Evolutionary conservation across 352 stramenopile genomes (phyloP), one percentile per base, ranked within the genome.

Genomic region (Paralagenidium karlingii): DNA sequence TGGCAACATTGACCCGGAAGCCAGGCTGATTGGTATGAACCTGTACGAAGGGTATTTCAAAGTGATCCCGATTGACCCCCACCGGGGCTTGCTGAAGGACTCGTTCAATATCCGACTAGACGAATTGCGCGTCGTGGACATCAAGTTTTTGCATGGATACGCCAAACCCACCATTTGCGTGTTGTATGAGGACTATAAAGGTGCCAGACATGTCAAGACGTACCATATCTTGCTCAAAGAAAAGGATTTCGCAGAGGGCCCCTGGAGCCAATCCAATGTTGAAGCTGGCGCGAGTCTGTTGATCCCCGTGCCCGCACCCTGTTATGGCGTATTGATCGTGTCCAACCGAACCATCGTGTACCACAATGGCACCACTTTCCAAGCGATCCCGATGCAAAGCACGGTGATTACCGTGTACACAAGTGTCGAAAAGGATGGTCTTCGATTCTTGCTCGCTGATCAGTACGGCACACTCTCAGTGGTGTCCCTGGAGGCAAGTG

Each of bases 81-180:
- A 55, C 45, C 82, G 78, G 43, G 78, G 80, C 10, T 65, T 79
- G 22, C 60, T 94, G 10, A 73, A 73, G 30, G 79, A 94, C 27
- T 75, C 77, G 27, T 95, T 96, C 58, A 95, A 96, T 55, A 91
- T 96, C 32, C 85, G 82, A 3, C 59, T 96, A 44, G 86, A 96
- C 51, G 87, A 96, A 58, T 57, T 95, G 24, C 67, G 87, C 30
- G 82, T 96, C 34, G 84, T 96, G 41, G 87, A 96, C 49, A 92
- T 96, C 57, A 90, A 95, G 51, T 96, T 96, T 53, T 56, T 96
- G 8, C 63, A 94, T 46, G 86, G 82, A 2, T 87, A 85, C 53
- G 56, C 43, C n/a, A 87, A 88, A 47, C 78, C 80, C 15, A 94
- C 71, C 20, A 93, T 96, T 38, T 94, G 82, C 40, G 80, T 96